Base-by-base conservation (phyloP, 1,284 basidiomycete genomes). In the Moesziomyces globuligerus region DNA sequence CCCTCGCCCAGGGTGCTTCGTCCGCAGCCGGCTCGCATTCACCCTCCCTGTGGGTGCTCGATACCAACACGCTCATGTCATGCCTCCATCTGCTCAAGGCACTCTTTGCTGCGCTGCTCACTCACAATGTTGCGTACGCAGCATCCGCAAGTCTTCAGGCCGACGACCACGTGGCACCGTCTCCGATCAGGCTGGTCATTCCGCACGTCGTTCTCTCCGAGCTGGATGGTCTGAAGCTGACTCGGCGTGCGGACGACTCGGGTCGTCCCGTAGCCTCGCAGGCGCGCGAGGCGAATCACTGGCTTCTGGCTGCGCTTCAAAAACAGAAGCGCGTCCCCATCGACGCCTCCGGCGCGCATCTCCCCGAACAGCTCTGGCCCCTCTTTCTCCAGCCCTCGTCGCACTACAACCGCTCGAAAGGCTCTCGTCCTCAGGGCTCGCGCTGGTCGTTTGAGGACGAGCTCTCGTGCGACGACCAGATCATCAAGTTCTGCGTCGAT, bases 21-120 rank as follows among this genome's bases (percentile, higher is more conserved):
- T 20, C 32, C 23, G 11, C 28, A 6, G 34, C 13, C 21, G 6
- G 36, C 4, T 40, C 23, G 21, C 56, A 53, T 29, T 38, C 29
- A 10, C 61, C 51, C 20, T 71, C 67, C 2, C 51, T 74, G 4
- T 67, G 66, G 62, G 66, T 74, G 25, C 54, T 74, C 24, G 67
- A 66, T 29, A 74, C 67, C 11, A 74, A 74, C 47, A 67, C 64
- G 13, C 67, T 74, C 44, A 48, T 73, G 50, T 65, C 64, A 6
- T 56, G 61, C 32, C 60, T 73, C 34, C 57, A 53, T 5, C 41
- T 73, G 32, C 62, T 74, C 46, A 66, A 71, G 38, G 57, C 71
- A 5, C 61, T 74, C 18, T 64, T 70, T 38, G 67, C 67, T 13
- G 45, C 67, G 29, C 59, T 70, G 36, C 44, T 62, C 38, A 66